These are phyloP conservation scores for Tagetes patula DNA, from an alignment of 129 eudicot species.

Conservation along the genomic window DNA sequence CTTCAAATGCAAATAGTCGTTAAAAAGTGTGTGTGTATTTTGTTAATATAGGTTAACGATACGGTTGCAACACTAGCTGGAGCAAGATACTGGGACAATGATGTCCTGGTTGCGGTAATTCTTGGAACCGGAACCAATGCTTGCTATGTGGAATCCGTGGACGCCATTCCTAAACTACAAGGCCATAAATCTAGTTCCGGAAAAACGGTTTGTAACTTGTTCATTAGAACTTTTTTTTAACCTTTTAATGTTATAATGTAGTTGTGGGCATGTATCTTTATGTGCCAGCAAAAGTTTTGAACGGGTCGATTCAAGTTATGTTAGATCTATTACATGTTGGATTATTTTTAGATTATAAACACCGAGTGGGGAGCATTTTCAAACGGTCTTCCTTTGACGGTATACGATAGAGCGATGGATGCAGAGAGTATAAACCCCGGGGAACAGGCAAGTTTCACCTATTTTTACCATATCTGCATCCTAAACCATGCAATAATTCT, in stretches of 20 bases:
- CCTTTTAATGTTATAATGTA: not conserved
- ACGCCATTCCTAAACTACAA: conserved; percentile 63
- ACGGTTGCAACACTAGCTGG: conserved; percentile 90
- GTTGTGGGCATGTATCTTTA: not conserved
- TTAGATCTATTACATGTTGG: not conserved
- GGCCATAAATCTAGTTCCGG: conserved; percentile 43
- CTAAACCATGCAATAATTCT: not conserved
- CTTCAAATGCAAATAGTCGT: not conserved
- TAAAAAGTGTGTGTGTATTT: conserved; percentile 1
- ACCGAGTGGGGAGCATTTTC: conserved; percentile 97
- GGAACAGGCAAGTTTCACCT: conserved; percentile 55
- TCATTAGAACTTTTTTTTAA: not conserved
- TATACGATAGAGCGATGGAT: conserved; percentile 77
- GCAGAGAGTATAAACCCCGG: conserved; percentile 80
- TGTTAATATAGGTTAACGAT: conserved; percentile 69
- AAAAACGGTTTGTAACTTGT: conserved; percentile 45
- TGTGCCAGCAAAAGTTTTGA: not conserved
- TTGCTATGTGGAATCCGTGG: conserved; percentile 65
- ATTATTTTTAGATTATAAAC: conserved; percentile 52
- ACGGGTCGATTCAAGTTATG: not conserved
- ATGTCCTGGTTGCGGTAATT: conserved; percentile 86
- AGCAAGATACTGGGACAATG: conserved; percentile 81
- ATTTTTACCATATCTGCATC: not conserved
- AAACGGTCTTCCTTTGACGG: conserved; percentile 74
- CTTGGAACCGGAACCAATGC: conserved; percentile 95